Evolutionary conservation across 306 rosid species (phyloP).

Genomic region (Glycyrrhiza uralensis): DNA sequence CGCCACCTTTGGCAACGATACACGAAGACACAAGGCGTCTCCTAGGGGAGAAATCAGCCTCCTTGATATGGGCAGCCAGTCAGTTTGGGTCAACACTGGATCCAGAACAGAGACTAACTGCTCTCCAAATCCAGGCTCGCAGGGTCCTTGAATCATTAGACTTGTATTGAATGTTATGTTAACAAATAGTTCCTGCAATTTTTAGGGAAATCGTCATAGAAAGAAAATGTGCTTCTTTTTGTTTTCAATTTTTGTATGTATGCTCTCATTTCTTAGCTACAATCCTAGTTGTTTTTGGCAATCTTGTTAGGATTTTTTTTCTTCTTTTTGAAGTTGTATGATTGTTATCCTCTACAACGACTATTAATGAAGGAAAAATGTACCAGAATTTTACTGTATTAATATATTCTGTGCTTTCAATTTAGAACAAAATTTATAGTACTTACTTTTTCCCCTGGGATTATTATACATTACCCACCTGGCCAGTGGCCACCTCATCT

Average conservation of each 20-base stretch:
- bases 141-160: slow-evolving; percentile 87
- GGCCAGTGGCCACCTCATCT: too few relatives aligned
- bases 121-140: slow-evolving; percentile 87
- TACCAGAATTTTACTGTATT: neutral
- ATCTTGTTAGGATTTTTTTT: neutral
- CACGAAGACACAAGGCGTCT: slow-evolving; percentile 81
- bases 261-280: neutral
- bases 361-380: neutral
- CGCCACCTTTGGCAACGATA: slow-evolving; percentile 73
- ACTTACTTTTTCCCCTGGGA: neutral
- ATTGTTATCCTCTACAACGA: neutral
- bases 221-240: neutral
- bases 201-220: neutral
- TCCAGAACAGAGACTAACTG: slow-evolving; percentile 79
- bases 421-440: neutral
- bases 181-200: neutral
- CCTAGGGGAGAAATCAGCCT: slow-evolving; percentile 90
- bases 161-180: slow-evolving; percentile 53
- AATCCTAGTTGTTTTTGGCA: neutral
- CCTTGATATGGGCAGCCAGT: slow-evolving; percentile 98
- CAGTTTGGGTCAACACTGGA: slow-evolving; percentile 89
- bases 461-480: neutral
- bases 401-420: neutral
- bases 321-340: neutral
- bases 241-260: neutral